Base-by-base conservation (phyloP, 2,329 filamentous ascomycete genomes). In the Claviceps maximensis region DNA sequence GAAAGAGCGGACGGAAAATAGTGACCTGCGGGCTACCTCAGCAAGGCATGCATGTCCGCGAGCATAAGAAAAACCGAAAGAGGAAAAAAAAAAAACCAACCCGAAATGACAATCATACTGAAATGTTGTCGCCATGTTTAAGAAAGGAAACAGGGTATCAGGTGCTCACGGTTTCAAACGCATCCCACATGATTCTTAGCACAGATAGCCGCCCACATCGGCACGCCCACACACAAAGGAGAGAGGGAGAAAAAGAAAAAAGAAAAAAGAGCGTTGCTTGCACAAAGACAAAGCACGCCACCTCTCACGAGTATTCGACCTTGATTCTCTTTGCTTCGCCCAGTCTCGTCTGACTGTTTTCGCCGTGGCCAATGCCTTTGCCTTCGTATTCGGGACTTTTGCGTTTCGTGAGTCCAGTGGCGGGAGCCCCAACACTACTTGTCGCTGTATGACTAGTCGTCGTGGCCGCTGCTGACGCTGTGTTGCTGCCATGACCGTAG, bases 301-400 rank as follows among this genome's bases (percentile, higher is more conserved):
- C 27, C 8, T 33, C 17, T 48, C 40, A 56, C 13, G 54, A 40
- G 27, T 57, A 75, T 19, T 79, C 77, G 45, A 79, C 73, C 61
- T 73, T 77, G 55, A 77, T 61, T 51, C 78, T 69, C 64, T 81
- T 82, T 9, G 74, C 60, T 27, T 80, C 77, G n/a, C 65, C 67
- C 19, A 65, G 64, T 41, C 62, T 59, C 25, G 75, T 74, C 3
- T 69, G 63, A 3, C 12, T 27, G 36, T 67, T 62, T 2, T 68
- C 67, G n/a, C 63, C 66, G 5, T 36, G 13, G 13, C 33, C 12
- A 36, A 13, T 36, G 33, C 33, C 33, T 15, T 36, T 36, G 12
- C 63, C 65, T 49, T 68, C 71, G 38, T 70, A 67, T 9, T 81
- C 78, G 1, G 77, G 77, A 54, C 76, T 81, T 66, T 81, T 82